These are phyloP conservation scores for Fraxinus xanthoxyloides DNA, from an alignment of 305 asterid genomes.

Conservation along the genomic window DNA sequence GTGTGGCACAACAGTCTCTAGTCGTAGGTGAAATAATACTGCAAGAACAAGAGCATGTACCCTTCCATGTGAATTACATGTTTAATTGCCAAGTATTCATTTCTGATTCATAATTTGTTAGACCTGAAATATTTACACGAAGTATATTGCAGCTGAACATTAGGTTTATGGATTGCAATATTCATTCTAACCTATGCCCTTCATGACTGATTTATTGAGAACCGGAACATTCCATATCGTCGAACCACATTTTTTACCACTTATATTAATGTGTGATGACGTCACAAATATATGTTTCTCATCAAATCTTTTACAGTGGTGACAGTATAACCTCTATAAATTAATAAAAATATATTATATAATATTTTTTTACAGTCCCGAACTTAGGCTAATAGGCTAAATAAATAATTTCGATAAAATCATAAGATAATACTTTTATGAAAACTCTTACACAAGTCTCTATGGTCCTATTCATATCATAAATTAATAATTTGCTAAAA, in stretches of 20 bases:
- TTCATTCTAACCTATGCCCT: neutral
- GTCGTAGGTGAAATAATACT: neutral
- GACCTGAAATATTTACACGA: neutral
- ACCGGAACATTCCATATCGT: neutral
- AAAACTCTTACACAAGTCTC: neutral
- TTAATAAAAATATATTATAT: no score
- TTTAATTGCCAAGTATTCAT: neutral
- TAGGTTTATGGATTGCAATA: neutral
- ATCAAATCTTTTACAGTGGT: neutral
- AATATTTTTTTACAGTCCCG: neutral
- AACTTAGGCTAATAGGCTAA: neutral
- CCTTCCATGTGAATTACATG: neutral
- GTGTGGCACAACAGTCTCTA: neutral
- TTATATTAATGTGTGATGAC: neutral
- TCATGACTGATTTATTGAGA: neutral
- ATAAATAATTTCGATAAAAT: no score
- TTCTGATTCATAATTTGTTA: neutral
- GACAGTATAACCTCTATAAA: no score
- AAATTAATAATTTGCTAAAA: no score
- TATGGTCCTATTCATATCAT: no score
- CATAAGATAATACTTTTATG: neutral
- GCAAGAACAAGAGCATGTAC: neutral
- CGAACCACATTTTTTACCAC: neutral
- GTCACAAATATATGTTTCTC: neutral
- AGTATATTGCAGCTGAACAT: neutral